These are phyloP conservation scores for Blastocystis sp. DNA, from an alignment of 352 stramenopile species.

Conservation along the genomic window DNA sequence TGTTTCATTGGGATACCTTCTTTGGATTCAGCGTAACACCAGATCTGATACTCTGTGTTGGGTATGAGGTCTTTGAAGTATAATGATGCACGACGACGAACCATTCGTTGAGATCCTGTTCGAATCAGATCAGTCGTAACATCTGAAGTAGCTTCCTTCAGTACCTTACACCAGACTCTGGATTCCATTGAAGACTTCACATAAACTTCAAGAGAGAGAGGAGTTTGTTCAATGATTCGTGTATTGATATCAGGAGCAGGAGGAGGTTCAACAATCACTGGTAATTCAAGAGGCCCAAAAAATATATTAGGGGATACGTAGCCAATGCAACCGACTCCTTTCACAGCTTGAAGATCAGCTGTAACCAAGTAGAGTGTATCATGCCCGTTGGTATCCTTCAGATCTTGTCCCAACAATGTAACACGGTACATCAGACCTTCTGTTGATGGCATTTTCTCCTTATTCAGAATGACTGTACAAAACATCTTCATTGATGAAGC, in stretches of 20 bases:
- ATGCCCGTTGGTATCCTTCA: background rate
- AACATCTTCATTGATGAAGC: background rate
- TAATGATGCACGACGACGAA: background rate
- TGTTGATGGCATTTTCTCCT: background rate
- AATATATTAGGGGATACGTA: background rate
- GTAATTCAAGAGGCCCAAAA: background rate
- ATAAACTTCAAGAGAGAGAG: constrained; percentile 12
- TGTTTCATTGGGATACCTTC: background rate
- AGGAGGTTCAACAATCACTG: background rate
- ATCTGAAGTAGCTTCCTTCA: background rate
- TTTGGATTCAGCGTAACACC: constrained; percentile 37
- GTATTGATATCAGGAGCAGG: background rate
- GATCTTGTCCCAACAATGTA: background rate
- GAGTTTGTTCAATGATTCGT: constrained; percentile 1
- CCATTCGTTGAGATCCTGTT: background rate
- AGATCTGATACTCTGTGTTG: constrained; percentile 12
- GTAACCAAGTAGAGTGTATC: background rate
- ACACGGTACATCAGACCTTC: background rate
- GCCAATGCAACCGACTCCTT: background rate
- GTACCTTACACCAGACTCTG: background rate
- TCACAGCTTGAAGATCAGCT: background rate
- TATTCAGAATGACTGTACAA: background rate
- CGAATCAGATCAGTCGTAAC: background rate
- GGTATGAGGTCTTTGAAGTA: constrained; percentile 18
- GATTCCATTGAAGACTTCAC: constrained; percentile 1